Conservation (phyloP, 805 yeast species). For the Ogataea populi-albae region DNA sequence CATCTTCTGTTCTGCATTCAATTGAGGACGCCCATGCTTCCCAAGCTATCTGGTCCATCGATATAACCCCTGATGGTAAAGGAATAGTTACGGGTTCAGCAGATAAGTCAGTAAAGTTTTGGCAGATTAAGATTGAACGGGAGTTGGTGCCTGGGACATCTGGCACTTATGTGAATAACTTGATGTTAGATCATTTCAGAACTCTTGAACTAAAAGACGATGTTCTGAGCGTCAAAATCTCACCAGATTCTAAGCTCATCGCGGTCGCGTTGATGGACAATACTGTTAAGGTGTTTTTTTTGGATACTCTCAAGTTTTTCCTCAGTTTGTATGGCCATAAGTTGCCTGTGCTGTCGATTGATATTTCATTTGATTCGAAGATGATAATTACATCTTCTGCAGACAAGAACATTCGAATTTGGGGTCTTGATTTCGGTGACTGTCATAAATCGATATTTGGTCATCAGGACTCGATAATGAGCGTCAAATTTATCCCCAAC, state of each 20-base stretch:
- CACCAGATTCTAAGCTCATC: slow-evolving; percentile 72
- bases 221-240: slow-evolving; percentile 70
- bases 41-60: slow-evolving; percentile 84
- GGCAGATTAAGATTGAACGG: slow-evolving; percentile 74
- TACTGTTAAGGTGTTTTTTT: slow-evolving; percentile 91
- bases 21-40: slow-evolving; percentile 74
- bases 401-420: slow-evolving; percentile 93
- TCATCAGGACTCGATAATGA: slow-evolving; percentile 94
- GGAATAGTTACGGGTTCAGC: slow-evolving; percentile 89
- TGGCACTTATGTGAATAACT: slow-evolving; percentile 41
- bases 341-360: slow-evolving; percentile 89
- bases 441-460: slow-evolving; percentile 96
- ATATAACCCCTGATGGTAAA: slow-evolving; percentile 81
- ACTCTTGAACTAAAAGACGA: slow-evolving; percentile 87
- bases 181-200: slow-evolving; percentile 69
- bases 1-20: slow-evolving; percentile 68
- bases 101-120: slow-evolving; percentile 84
- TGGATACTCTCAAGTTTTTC: slow-evolving; percentile 83
- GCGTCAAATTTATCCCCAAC: slow-evolving; percentile 78
- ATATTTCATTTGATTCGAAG: slow-evolving; percentile 86
- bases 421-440: slow-evolving; percentile 99
- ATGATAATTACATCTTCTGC: slow-evolving; percentile 91
- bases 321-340: slow-evolving; percentile 94
- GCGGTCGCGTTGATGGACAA: slow-evolving; percentile 87
- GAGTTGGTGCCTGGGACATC: slow-evolving; percentile 69